phyloP scores from a whole-genome alignment of 1,284 basidiomycete species.

The Leccinum huronense region DNA sequence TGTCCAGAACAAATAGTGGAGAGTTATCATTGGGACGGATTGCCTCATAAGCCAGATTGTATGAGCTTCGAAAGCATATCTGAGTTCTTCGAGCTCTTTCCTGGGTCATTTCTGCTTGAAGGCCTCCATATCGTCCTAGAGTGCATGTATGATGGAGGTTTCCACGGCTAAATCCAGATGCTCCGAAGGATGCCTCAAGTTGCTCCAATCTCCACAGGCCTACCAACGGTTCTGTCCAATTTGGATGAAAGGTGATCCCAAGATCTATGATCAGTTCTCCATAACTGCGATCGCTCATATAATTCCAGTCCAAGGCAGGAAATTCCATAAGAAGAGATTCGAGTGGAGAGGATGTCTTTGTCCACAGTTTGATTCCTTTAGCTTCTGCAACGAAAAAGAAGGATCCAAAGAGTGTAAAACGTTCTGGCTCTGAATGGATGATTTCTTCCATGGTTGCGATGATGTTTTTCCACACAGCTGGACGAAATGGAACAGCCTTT shows the following conservation, averaged over 20 bases:
- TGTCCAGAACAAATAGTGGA: constrained; percentile 3
- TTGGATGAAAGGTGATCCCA: neutral
- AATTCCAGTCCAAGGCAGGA: neutral
- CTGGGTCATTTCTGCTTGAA: constrained; percentile 17
- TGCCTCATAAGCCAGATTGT: constrained; percentile 18
- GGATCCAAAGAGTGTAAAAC: constrained; percentile 4
- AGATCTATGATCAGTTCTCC: neutral
- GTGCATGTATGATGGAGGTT: constrained; percentile 13
- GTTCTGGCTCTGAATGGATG: neutral
- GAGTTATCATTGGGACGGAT: constrained; percentile 10
- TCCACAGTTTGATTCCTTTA: constrained; percentile 16
- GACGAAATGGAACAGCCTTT: too few relatives aligned
- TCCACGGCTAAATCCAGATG: constrained; percentile 2
- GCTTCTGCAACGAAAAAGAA: constrained; percentile 18
- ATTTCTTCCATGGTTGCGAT: neutral
- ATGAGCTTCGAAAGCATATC: constrained; percentile 11
- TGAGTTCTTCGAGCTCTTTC: constrained; percentile 9
- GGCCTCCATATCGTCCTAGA: constrained; percentile 3
- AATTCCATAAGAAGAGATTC: neutral
- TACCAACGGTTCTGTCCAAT: too few relatives aligned
- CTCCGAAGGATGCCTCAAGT: constrained; percentile 12
- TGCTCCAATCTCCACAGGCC: constrained; percentile 6
- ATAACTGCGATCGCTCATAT: neutral
- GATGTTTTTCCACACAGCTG: neutral
- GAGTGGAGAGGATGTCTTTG: neutral